A percentile compares a stretch with the other conserved stretches of the same genome.
phyloP scores from a whole-genome alignment of 2,329 filamentous ascomycete genomes.

The Lecanicillium sp. region DNA sequence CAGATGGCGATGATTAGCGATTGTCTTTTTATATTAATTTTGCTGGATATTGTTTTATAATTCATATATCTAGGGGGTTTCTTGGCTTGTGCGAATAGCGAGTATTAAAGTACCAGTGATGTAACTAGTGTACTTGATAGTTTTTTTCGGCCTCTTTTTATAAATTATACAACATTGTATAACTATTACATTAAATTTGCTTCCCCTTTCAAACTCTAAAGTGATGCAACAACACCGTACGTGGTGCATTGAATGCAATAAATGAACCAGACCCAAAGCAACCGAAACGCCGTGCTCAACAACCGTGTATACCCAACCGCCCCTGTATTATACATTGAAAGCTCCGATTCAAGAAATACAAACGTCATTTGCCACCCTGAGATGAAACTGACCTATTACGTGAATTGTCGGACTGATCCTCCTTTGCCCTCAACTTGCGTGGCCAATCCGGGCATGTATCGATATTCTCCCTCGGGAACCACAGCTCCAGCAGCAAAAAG shows the following conservation, averaged over 20 bases:
- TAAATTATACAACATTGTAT: too few relatives aligned
- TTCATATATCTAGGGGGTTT: neutral
- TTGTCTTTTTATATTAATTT: neutral
- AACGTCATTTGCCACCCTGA: constrained; percentile 13
- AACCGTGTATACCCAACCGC: too few relatives aligned
- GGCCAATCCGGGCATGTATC: constrained; percentile 92
- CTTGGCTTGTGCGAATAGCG: neutral
- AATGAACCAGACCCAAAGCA: neutral
- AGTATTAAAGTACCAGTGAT: neutral
- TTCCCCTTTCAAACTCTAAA: too few relatives aligned
- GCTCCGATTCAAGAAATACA: too few relatives aligned
- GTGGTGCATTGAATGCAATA: too few relatives aligned
- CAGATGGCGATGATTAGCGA: neutral
- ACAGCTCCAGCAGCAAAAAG: constrained; percentile 80
- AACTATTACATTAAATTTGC: too few relatives aligned
- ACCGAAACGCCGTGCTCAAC: constrained; percentile 3
- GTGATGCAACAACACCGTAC: too few relatives aligned
- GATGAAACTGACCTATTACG: constrained; percentile 26
- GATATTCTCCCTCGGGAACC: constrained; percentile 75
- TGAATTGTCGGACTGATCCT: neutral
- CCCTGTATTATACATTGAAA: too few relatives aligned
- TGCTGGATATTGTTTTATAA: constrained; percentile 1
- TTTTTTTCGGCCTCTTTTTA: neutral
- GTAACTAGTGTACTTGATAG: constrained; percentile 1
- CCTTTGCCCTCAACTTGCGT: constrained; percentile 46